phyloP scores from a whole-genome alignment of 164 flowering plant genomes.

The Chimonanthus salicifolius region DNA sequence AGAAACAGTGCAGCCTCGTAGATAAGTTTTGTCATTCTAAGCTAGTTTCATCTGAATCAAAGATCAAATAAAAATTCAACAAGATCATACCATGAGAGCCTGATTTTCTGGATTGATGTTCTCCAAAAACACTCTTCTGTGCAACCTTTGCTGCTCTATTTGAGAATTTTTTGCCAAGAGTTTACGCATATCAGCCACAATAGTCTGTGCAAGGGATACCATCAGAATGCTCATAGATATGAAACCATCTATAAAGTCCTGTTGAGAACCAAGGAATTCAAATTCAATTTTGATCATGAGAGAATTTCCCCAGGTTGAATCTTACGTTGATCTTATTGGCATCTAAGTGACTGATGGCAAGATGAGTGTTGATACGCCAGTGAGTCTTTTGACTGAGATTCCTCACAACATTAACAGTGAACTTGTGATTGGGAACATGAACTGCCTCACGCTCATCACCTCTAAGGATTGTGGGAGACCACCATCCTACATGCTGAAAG shows the following conservation, averaged over 20 bases:
- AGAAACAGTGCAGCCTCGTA: not conserved
- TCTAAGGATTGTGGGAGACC: constrained; percentile 96
- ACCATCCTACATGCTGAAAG: constrained; percentile 95
- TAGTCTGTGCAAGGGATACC: constrained; percentile 40
- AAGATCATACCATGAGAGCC: constrained; percentile 67
- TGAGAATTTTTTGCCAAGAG: constrained; percentile 94
- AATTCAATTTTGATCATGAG: not conserved
- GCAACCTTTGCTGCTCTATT: constrained; percentile 93
- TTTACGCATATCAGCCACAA: constrained; percentile 98
- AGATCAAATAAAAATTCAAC: not conserved
- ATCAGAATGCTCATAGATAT: not conserved
- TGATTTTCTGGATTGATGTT: constrained; percentile 76
- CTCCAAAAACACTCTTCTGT: constrained; percentile 86
- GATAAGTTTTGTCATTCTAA: not conserved
- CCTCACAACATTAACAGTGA: constrained; percentile 87
- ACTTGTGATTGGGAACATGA: constrained; percentile 95
- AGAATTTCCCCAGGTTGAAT: constrained; percentile 1
- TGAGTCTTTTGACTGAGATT: constrained; percentile 95
- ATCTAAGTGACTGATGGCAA: constrained; percentile 94
- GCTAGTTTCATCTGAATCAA: not conserved
- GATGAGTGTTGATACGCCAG: constrained; percentile 93
- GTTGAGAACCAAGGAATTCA: not conserved
- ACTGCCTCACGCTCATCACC: constrained; percentile 98
- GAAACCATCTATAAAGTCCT: not conserved
- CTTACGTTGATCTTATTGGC: constrained; percentile 86